Evolutionary conservation across 164 flowering plant species (phyloP).

Genomic region (Pachysandra terminalis): DNA sequence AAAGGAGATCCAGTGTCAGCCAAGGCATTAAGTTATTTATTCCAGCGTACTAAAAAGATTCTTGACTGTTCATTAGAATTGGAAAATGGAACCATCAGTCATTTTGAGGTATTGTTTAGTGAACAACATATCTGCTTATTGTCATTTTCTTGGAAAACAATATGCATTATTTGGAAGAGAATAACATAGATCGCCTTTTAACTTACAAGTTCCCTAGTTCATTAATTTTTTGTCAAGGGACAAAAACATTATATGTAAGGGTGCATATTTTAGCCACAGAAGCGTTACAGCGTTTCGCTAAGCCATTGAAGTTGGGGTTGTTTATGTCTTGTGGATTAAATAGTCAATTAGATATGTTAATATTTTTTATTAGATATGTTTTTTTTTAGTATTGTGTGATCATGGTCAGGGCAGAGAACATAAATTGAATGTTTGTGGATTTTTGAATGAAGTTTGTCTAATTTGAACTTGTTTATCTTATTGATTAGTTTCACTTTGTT

Average conservation of each 20-base stretch:
- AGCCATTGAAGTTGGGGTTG: too few relatives aligned
- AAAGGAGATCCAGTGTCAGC: constrained; percentile 60
- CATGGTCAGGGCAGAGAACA: too few relatives aligned
- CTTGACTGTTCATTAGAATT: constrained; percentile 56
- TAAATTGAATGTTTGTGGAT: too few relatives aligned
- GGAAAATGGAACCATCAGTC: constrained; percentile 68
- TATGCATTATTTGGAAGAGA: background rate
- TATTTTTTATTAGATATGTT: too few relatives aligned
- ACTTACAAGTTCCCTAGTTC: background rate
- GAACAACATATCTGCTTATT: background rate
- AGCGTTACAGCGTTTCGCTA: too few relatives aligned
- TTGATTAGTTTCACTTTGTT: background rate
- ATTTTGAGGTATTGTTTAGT: constrained; percentile 75
- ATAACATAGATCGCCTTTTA: background rate
- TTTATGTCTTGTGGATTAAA: too few relatives aligned
- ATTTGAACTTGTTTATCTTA: background rate
- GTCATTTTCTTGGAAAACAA: background rate
- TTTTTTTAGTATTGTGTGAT: too few relatives aligned
- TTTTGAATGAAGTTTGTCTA: background rate
- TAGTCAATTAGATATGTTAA: too few relatives aligned
- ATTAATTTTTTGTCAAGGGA: too few relatives aligned
- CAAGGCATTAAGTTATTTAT: constrained; percentile 42
- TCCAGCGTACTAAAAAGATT: constrained; percentile 37
- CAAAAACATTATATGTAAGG: background rate
- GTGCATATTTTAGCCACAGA: too few relatives aligned